Evolutionary conservation across 2,329 filamentous ascomycete species (phyloP), one percentile per base, ranked within the genome.

Genomic region (Geosmithia morbida): DNA sequence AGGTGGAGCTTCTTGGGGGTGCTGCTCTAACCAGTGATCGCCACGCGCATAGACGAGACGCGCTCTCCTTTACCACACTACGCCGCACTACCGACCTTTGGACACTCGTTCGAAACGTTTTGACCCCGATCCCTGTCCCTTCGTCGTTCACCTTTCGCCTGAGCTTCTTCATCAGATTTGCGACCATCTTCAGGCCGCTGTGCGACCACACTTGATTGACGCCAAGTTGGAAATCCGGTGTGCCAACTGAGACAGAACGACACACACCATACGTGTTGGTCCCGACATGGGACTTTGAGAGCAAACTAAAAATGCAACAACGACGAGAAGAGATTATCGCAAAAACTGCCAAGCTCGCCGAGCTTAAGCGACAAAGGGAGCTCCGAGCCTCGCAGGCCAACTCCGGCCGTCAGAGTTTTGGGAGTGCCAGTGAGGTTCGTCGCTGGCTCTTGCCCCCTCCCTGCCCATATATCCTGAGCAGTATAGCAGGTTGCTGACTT

Each of bases 261-360:
- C 19, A 41, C 22, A 26, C 22, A 18, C 40, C 40, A 41, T 37
- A 37, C n/a, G 7, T 41, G 40, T 16, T 43, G 51, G 57, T 63
- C 65, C 61, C 66, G 69, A 62, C 49, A 76, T 75, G 73, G 67
- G 70, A 65, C 59, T 64, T 26, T 57, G 60, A 57, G 57, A 61
- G 56, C 30, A 30, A 22, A 52, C 59, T 51, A 64, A 68, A 59
- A 55, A 83, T 83, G 73, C 79, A 83, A 68, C 83, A 89, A 74
- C 84, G 89, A 58, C 85, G 87, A 71, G 88, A 95, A 72, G 92
- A 98, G 72, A 95, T 98, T 56, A 72, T 92, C 57, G 89, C 88
- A 56, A 98, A 98, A 71, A 90, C 87, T 72, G 90, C 89, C 52
- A 96, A 92, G 73, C 87, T 98, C 58, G 89, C 87, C 45, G 92